Conservation (phyloP, 2,329 filamentous ascomycete genomes). For the Verticillium dahliae region DNA sequence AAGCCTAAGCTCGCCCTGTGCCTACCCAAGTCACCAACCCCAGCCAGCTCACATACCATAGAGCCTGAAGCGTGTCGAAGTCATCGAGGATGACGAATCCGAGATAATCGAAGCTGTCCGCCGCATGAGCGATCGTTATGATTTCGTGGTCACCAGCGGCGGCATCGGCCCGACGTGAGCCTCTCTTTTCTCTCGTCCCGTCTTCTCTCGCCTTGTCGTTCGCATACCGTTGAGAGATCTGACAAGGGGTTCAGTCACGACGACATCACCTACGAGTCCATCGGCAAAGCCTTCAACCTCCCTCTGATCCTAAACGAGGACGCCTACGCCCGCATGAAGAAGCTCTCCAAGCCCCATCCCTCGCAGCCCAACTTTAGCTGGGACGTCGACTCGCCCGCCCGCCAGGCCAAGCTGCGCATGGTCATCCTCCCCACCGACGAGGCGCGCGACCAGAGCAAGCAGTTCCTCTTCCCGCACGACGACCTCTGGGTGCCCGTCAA, state of each 20-base stretch:
- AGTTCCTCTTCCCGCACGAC: conserved; percentile 72
- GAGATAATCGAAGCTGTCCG: conserved; percentile 85
- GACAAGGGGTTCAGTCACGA: conserved; percentile 62
- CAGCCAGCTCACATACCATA: conserved; percentile 16
- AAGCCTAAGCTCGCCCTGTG: conserved; percentile 14
- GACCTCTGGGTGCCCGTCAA: conserved; percentile 87
- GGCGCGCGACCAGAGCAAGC: conserved; percentile 55
- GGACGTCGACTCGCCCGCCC: conserved; percentile 72
- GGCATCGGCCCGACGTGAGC: conserved; percentile 87
- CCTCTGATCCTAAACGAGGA: conserved; percentile 70
- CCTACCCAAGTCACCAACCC: not conserved
- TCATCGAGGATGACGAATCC: conserved; percentile 84
- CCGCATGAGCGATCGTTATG: conserved; percentile 83
- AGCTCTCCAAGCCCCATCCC: conserved; percentile 66
- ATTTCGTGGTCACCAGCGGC: conserved; percentile 91
- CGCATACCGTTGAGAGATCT: not conserved
- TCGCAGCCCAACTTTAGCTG: conserved; percentile 73
- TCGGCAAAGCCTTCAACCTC: conserved; percentile 81
- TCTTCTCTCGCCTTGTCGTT: not conserved
- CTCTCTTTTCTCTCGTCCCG: not conserved
- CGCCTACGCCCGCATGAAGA: conserved; percentile 77
- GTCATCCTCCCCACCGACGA: conserved; percentile 76
- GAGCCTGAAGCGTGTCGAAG: conserved; percentile 79
- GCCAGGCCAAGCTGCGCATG: conserved; percentile 84
- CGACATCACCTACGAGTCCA: conserved; percentile 93